Conservation (phyloP, 176 grass and related monocot genomes). For the Tillandsia leiboldiana region DNA sequence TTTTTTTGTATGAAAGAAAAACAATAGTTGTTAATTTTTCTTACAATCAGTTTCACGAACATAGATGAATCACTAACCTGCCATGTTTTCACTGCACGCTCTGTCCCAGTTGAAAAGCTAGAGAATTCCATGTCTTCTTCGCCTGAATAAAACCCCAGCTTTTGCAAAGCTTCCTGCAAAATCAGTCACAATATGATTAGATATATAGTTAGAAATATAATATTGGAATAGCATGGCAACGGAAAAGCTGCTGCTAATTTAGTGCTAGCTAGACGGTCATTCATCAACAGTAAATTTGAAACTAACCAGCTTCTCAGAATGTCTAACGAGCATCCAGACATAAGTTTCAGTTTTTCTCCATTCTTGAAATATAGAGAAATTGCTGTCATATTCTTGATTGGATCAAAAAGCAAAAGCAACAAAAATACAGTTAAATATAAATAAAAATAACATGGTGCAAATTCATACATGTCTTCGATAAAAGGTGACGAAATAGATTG, state of each 20-base stretch:
- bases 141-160: constrained; percentile 79
- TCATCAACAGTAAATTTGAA: not conserved
- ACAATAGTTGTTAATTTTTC: not conserved
- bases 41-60: not conserved
- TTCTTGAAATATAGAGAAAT: not conserved
- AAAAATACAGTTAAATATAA: not conserved
- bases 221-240: not conserved
- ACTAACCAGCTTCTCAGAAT: not conserved
- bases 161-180: constrained; percentile 70
- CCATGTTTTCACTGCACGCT: constrained; percentile 92
- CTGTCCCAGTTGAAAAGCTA: constrained; percentile 69
- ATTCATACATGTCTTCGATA: not conserved
- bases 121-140: constrained; percentile 87
- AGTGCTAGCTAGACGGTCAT: not conserved
- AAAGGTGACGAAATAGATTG: not conserved
- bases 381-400: not conserved
- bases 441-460: not conserved
- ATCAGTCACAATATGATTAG: not conserved
- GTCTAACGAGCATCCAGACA: not conserved
- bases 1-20: not conserved
- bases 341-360: not conserved
- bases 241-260: not conserved
- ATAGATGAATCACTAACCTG: constrained; percentile 35
- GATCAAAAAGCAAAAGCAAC: not conserved
- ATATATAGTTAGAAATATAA: not conserved